These are phyloP conservation scores for Salvia hispanica DNA, from an alignment of 257 asterid species.

Conservation along the genomic window DNA sequence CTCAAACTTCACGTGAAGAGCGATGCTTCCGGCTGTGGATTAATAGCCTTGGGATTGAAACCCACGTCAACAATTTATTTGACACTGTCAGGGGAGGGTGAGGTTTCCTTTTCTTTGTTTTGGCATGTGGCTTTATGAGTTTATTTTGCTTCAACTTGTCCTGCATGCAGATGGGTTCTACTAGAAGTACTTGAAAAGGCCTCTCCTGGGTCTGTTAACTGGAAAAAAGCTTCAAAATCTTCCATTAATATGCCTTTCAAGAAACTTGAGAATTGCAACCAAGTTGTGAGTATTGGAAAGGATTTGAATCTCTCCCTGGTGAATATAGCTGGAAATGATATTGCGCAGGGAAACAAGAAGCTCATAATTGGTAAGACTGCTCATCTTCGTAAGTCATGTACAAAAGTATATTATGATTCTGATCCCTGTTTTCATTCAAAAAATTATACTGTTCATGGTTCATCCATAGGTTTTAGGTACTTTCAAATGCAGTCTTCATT, in stretches of 20 bases:
- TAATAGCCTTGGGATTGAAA: constrained; percentile 87
- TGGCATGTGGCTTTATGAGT: constrained; percentile 17
- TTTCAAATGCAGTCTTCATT: not conserved
- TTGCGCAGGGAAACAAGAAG: constrained; percentile 95
- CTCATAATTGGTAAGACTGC: constrained; percentile 66
- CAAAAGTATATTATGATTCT: not conserved
- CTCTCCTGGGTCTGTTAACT: constrained; percentile 67
- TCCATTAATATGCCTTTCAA: constrained; percentile 77
- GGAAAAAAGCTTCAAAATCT: constrained; percentile 87
- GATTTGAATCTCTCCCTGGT: constrained; percentile 80
- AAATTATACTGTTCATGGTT: not conserved
- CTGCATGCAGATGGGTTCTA: constrained; percentile 69
- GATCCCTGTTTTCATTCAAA: not conserved
- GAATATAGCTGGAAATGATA: constrained; percentile 89
- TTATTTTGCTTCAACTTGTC: constrained; percentile 17
- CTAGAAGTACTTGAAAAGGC: constrained; percentile 74
- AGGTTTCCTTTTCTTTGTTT: constrained; percentile 34
- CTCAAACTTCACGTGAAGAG: constrained; percentile 90
- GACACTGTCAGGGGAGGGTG: constrained; percentile 88
- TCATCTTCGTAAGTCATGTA: not conserved
- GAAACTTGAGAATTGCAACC: constrained; percentile 90
- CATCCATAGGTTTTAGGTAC: not conserved
- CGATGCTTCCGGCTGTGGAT: constrained; percentile 97
- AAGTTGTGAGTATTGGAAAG: constrained; percentile 81
- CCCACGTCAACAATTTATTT: constrained; percentile 70